Evolutionary conservation across 1,284 basidiomycete genomes (phyloP), one percentile per base, ranked within the genome.

Genomic region (Cryptococcus sp.): DNA sequence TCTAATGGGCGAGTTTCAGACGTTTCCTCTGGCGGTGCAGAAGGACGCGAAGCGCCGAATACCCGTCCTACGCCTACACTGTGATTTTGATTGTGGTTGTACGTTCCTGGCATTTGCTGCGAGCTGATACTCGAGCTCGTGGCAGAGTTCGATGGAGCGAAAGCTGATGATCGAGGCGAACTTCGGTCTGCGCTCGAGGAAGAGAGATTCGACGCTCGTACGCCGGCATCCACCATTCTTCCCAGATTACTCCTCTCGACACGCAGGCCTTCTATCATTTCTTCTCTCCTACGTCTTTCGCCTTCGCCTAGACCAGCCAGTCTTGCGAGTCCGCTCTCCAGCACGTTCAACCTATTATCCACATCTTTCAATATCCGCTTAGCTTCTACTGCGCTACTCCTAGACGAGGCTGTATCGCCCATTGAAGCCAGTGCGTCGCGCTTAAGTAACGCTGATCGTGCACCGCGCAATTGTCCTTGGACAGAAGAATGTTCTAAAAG

Each of bases 1-100:
- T 95, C 93, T 70, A 97, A 79, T 1, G 91, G 89, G 5, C 94
- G 84, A 2, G 95, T 98, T 65, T 84, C 80, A 49, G 87, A 85
- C 15, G 93, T 95, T 74, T 98, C 95, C 73, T 86, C 81, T 1
- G 88, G 86, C 47, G 82, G 77, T 46, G 73, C 70, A 15, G 80
- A 75, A 26, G 62, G 54, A 11, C 52, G 48, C 37, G 79, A 81
- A 7, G 29, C 29, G 34, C 91, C 91, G 74, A 94, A 93, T n/a
- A 92, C 87, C 54, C 91, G 82, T 15, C 79, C 68, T 34, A 34
- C 29, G 29, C n/a, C n/a, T n/a, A n/a, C n/a, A n/a, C n/a, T n/a
- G n/a, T n/a, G n/a, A n/a, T 34, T 34, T 29, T 76, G 65, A 13
- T 16, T 26, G 17, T 52, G 40, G 29, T 37, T 34, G 20, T 46